Base-by-base conservation (phyloP, 257 asterid species). In the Paulownia fortunei region DNA sequence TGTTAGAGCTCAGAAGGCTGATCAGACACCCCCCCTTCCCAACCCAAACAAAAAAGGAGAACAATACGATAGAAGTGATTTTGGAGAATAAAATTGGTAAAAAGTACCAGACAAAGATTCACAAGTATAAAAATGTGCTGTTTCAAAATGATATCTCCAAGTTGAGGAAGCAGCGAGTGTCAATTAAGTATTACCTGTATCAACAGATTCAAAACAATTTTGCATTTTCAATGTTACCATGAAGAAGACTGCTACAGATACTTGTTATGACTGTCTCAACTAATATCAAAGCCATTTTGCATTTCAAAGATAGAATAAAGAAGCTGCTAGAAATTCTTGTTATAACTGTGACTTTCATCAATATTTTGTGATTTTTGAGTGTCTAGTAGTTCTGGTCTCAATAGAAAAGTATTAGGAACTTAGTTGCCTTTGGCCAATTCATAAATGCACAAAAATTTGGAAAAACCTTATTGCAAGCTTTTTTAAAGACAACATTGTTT, bases 1-100 rank as follows among this genome's bases (percentile, higher is more conserved):
- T 11, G 80, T 76, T 64, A 78, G 67, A 80, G 63, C 60, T 71
- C 52, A 62, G 44, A 71, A n/a, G 26, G 59, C 37, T 44, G 41
- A 69, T 32, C 56, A 47, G 67, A 59, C 49, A n/a, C 16, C 8
- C 67, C 6, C 19, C 46, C 34, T n/a, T 32, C 27, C 24, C 23
- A 8, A 9, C n/a, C 51, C 44, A 18, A 44, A 37, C 2, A 65
- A 27, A 61, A 56, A 15, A 13, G 9, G 1, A 60, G 36, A 37
- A 13, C 23, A 68, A 64, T n/a, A 32, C 37, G 4, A 19, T 27
- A 10, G 12, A 67, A 42, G 73, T 42, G 39, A 56, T 64, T 30
- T 30, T 4, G 4, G 36, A 30, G 4, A 1, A 30, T 4, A 30
- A 3, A 62, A 24, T 60, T 60, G 67, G 42, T 13, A 42, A 65